Evolutionary conservation across 2,329 filamentous ascomycete species (phyloP), one percentile per base, ranked within the genome.

Genomic region (Penicillium crustosum): DNA sequence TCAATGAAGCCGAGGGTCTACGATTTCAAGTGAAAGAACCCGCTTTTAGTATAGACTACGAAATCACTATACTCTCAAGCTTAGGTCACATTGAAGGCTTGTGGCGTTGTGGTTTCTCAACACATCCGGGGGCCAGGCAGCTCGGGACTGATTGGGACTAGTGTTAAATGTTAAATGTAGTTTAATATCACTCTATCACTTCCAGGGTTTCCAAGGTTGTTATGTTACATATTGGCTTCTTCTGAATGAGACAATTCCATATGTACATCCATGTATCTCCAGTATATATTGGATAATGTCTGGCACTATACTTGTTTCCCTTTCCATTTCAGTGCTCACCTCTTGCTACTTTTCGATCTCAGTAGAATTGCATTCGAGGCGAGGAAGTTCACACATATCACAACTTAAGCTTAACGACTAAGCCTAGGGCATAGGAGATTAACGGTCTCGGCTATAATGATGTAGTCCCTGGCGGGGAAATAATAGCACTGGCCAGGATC

Each of bases 61-160:
- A 6, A 19, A 15, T 33, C 43, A 13, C 10, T 29, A 27, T 19
- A 17, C 35, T 35, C 27, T 39, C 25, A 15, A 39, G 47, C n/a
- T 33, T 36, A 10, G 53, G 53, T 56, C n/a, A 23, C 47, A 56
- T 56, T 31, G 25, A 27, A 12, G 21, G 31, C 33, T 53, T 56
- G 47, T 45, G 53, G 48, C 41, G 45, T 38, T 33, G 9, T 17
- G 33, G 43, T 45, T 21, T 41, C 43, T 52, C 48, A 13, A 31
- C 19, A 38, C 36, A 38, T 19, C 17, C 36, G 41, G 41, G 41
- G 41, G 23, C 15, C 17, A 43, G 38, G 15, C 29, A 10, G 29
- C 19, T 49, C n/a, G 17, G 23, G 10, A 17, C 33, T 41, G 23
- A 31, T 29, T 35, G 15, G 29, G 21, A 12, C n/a, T 29, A 47